phyloP scores from a whole-genome alignment of 495 filamentous ascomycete genomes.

The Cercophora newfieldiana region DNA sequence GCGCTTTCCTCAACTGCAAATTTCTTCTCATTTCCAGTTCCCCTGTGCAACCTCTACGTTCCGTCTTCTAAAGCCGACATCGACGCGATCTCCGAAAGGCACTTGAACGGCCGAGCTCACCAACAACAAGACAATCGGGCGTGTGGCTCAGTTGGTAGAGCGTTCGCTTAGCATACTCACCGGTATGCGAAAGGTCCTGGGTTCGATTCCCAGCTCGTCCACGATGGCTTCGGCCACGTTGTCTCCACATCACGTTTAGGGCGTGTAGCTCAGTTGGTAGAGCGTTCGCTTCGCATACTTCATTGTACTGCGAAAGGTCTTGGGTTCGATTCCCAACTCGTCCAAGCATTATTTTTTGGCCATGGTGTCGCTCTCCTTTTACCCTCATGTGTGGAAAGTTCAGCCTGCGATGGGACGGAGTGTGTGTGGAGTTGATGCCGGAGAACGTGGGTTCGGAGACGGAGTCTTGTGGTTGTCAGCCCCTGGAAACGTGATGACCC shows the following conservation, averaged over 20 bases:
- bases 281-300: not conserved
- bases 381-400: too few species aligned
- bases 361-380: too few species aligned
- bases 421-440: too few species aligned
- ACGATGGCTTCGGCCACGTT: not conserved
- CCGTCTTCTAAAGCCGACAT: not conserved
- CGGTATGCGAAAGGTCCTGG: not conserved
- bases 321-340: not conserved
- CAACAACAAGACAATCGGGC: not conserved
- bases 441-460: too few species aligned
- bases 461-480: too few species aligned
- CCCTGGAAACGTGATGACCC: too few species aligned
- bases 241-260: not conserved
- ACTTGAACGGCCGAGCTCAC: not conserved
- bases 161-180: not conserved
- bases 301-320: not conserved
- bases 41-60: not conserved
- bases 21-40: not conserved
- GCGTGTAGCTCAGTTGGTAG: not conserved
- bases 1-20: too few species aligned
- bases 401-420: too few species aligned
- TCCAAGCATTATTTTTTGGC: not conserved
- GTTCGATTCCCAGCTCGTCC: not conserved
- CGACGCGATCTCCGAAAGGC: not conserved
- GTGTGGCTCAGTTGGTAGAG: not conserved